Percentiles rank a stretch among this genome's conserved stretches.
phyloP scores from a whole-genome alignment of 2,329 filamentous ascomycete genomes.

The Davidsoniella neocaledoniae region DNA sequence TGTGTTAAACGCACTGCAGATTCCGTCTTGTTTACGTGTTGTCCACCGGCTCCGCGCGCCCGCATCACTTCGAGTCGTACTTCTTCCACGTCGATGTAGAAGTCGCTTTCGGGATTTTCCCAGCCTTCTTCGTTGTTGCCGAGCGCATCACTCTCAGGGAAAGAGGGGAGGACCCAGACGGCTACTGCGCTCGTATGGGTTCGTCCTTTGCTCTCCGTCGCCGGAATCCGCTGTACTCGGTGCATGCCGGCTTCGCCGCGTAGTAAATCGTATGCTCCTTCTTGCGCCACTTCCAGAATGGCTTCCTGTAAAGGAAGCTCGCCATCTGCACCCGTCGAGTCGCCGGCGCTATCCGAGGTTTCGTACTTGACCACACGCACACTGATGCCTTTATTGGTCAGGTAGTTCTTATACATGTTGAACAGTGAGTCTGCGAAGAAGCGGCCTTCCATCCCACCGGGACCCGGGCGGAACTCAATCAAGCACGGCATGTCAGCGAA shows the following conservation, averaged over 20 bases:
- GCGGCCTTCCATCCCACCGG: slow-evolving; percentile 78
- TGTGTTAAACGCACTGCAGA: slow-evolving; percentile 89
- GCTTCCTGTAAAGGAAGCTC: slow-evolving; percentile 69
- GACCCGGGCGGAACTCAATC: slow-evolving; percentile 80
- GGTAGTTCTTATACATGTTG: slow-evolving; percentile 77
- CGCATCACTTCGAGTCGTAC: slow-evolving; percentile 80
- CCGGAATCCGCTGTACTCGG: slow-evolving; percentile 81
- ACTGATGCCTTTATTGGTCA: slow-evolving; percentile 49
- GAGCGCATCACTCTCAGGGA: slow-evolving; percentile 42
- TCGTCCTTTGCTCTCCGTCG: slow-evolving; percentile 77
- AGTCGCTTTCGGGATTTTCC: slow-evolving; percentile 77
- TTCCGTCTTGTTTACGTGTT: slow-evolving; percentile 98
- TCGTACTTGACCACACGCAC: slow-evolving; percentile 65
- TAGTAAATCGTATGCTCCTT: slow-evolving; percentile 65
- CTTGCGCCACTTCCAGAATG: slow-evolving; percentile 62
- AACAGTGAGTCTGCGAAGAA: slow-evolving; percentile 79
- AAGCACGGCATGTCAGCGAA: slow-evolving; percentile 83
- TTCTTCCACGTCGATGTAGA: slow-evolving; percentile 73
- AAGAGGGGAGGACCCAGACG: slow-evolving; percentile 78
- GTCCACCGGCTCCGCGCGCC: slow-evolving; percentile 78
- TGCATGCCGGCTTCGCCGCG: slow-evolving; percentile 88
- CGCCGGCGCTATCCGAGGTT: slow-evolving; percentile 43
- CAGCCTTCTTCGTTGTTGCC: slow-evolving; percentile 39
- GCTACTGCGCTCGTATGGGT: slow-evolving; percentile 88
- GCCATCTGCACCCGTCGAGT: slow-evolving; percentile 33